A percentile compares a stretch with the other conserved stretches of the same genome.
Conservation (phyloP, 2,329 filamentous ascomycete genomes). For the Trichoderma sp. region DNA sequence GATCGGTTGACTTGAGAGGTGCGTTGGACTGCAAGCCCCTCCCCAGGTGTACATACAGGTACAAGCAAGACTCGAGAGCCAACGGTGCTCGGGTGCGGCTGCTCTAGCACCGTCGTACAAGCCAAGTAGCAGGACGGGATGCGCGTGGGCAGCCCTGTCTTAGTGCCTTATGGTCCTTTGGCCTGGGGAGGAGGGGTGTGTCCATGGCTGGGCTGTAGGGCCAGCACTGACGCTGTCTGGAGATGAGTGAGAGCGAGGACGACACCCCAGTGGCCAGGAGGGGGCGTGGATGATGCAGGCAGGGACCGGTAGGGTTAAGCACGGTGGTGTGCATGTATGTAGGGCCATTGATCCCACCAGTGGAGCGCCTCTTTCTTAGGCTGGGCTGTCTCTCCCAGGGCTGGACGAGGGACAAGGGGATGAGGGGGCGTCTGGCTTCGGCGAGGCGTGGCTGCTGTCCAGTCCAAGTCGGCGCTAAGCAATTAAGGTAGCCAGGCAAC, state of each 20-base stretch:
- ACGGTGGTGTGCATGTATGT: constrained; percentile 15
- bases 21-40: constrained; percentile 2
- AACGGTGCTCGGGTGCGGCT: constrained; percentile 23
- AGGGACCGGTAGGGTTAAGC: constrained; percentile 2
- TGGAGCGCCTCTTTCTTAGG: constrained; percentile 15
- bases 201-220: constrained; percentile 11
- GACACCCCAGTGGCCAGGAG: constrained; percentile 12
- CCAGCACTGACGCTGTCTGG: constrained; percentile 1
- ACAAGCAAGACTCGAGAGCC: not conserved
- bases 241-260: not conserved
- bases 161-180: constrained; percentile 11
- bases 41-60: not conserved
- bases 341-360: constrained; percentile 16
- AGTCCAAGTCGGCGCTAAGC: constrained; percentile 2
- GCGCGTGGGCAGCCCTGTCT: constrained; percentile 20
- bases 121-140: constrained; percentile 12
- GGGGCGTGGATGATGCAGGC: constrained; percentile 6
- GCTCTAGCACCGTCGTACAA: constrained; percentile 21
- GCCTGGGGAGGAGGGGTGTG: constrained; percentile 1
- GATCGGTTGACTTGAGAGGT: constrained; percentile 18
- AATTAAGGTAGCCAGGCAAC: constrained; percentile 20
- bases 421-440: constrained; percentile 10
- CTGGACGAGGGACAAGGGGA: constrained; percentile 14
- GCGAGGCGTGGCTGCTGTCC: not conserved
- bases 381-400: constrained; percentile 15